Base-by-base conservation (phyloP, 176 grass and related monocot genomes). In the Rhynchospora pubera region DNA sequence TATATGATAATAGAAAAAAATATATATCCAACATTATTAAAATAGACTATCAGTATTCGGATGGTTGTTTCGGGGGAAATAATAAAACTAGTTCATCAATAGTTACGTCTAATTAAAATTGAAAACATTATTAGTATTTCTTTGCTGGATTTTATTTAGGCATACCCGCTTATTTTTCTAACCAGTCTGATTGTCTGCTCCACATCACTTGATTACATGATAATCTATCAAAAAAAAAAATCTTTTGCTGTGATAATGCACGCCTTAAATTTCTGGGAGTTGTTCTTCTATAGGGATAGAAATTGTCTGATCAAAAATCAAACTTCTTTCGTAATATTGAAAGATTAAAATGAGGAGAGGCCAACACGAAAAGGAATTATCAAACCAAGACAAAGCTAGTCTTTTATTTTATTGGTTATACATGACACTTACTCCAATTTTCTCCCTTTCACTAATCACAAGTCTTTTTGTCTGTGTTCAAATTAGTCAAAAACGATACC, bases 401-500 rank as follows among this genome's bases (percentile, higher is more conserved):
- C 16, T 39, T 18, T 7, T 28, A 74, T 52, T 74, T 74, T 74
- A 19, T 52, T 74, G 18, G 44, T 51, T 22, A 51, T 39, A 39
- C 34, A 39, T 21, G 19, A 73, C 45, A 73, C 9, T 51, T 73
- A 0, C 1, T 51, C 19, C 19, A 51, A 24, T 50, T 74, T 26
- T 74, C 70, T 74, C n/a, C 52, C 70, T 47, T 74, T 52, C 2
- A 7, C 26, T 26, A 52, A 74, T 51, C 22, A 52, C 46, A 74
- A 74, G 10, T 74, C 52, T 45, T 52, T 74, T 77, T 77, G 72
- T 56, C 72, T 32, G 72, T 77, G 47, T 56, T 34, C 22, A 56
- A 56, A 77, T 77, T 56, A 77, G 72, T 77, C 72, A 77, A 77
- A 77, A 77, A 52, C 48, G 23, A 77, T 55, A 50, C 24, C 53